Percentiles rank a stretch among this genome's conserved stretches.
phyloP scores from a whole-genome alignment of 148 eudicot genomes.

The Mesembryanthemum crystallinum region DNA sequence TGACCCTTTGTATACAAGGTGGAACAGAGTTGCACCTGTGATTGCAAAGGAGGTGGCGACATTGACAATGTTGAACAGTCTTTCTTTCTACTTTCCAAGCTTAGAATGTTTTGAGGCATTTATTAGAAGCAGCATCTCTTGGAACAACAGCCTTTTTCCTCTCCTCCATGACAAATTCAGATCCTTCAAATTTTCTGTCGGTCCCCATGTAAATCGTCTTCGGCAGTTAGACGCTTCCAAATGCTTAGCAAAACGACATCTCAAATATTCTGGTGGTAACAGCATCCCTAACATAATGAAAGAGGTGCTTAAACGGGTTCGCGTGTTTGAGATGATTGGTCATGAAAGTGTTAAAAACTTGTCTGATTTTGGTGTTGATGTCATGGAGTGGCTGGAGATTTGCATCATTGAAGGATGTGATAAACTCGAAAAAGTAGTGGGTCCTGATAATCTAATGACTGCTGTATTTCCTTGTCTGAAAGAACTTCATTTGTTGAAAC shows the following conservation, averaged over 20 bases:
- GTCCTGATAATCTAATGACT: not conserved
- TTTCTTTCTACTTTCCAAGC: conserved; percentile 26
- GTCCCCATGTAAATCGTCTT: not conserved
- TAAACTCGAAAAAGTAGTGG: conserved; percentile 13
- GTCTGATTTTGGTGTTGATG: conserved; percentile 22
- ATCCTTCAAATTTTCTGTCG: conserved; percentile 18
- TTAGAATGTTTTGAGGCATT: conserved; percentile 20
- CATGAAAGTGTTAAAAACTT: conserved; percentile 20
- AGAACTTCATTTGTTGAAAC: conserved; percentile 20
- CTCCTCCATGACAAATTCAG: conserved; percentile 12
- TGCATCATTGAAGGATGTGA: conserved; percentile 22
- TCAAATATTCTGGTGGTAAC: conserved; percentile 19
- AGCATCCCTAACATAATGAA: conserved; percentile 11
- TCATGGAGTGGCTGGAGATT: conserved; percentile 15
- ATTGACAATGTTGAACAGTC: conserved; percentile 17
- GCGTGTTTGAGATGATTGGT: conserved; percentile 25
- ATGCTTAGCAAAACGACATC: conserved; percentile 17
- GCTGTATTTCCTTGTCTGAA: conserved; percentile 18
- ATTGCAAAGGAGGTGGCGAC: conserved; percentile 27
- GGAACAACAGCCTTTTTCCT: conserved; percentile 14
- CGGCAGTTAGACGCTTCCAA: conserved; percentile 13
- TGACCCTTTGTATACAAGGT: conserved; percentile 17
- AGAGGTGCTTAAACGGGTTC: conserved; percentile 23
- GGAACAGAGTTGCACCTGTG: conserved; percentile 17
- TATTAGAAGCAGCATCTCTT: conserved; percentile 6